These are phyloP conservation scores for Mucor racemosus DNA, from an alignment of 371 early-diverging fungal genomes.

Conservation along the genomic window DNA sequence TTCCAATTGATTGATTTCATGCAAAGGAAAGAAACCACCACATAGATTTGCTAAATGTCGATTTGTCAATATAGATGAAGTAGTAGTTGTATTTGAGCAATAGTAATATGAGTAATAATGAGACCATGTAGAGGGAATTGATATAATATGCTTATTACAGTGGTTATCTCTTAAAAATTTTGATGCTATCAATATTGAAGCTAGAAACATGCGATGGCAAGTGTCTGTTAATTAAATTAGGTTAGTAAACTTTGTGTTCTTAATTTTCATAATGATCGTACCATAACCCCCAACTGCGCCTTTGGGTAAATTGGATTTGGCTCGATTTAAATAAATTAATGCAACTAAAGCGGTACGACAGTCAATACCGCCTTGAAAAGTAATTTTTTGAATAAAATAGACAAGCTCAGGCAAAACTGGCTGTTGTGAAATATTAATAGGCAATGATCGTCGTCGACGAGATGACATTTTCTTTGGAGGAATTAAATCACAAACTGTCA, in stretches of 20 bases:
- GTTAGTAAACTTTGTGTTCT: neutral
- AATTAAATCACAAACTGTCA: constrained; percentile 29
- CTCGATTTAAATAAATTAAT: constrained; percentile 47
- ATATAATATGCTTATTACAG: neutral
- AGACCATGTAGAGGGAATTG: constrained; percentile 14
- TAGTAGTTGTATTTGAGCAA: constrained; percentile 22
- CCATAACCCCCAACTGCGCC: constrained; percentile 44
- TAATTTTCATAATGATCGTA: neutral
- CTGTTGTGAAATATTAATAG: neutral
- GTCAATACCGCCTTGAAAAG: constrained; percentile 36
- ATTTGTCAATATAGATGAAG: constrained; percentile 25
- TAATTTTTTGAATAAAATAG: constrained; percentile 46
- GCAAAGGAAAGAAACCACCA: constrained; percentile 35
- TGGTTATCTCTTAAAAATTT: constrained; percentile 33
- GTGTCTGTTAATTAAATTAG: constrained; percentile 28
- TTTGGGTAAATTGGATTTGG: constrained; percentile 38
- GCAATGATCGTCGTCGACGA: constrained; percentile 3
- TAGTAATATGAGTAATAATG: constrained; percentile 16
- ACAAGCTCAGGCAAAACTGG: constrained; percentile 35
- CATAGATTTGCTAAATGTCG: constrained; percentile 40
- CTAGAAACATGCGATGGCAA: constrained; percentile 76
- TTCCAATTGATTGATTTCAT: constrained; percentile 46
- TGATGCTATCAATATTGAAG: constrained; percentile 65
- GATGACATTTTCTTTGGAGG: constrained; percentile 11
- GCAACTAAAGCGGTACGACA: constrained; percentile 46